Evolutionary conservation across 805 yeast genomes (phyloP).

Genomic region (Tetrapisispora taiwanensis): DNA sequence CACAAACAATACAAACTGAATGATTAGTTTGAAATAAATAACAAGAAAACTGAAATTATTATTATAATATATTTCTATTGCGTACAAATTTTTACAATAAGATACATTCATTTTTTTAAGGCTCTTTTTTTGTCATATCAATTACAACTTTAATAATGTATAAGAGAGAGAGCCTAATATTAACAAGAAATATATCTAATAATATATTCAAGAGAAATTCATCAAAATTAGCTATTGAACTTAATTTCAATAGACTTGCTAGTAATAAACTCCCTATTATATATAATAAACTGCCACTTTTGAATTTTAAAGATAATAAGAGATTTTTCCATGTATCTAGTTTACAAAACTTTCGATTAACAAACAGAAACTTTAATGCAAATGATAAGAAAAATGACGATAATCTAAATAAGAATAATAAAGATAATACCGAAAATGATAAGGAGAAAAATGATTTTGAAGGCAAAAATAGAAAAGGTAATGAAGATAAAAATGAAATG

Average conservation of each 20-base stretch:
- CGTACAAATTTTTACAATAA: too few species aligned
- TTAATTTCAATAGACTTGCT: not conserved
- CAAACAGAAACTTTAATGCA: not conserved
- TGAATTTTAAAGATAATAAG: not conserved
- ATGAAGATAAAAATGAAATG: conserved; percentile 5
- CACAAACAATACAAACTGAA: too few species aligned
- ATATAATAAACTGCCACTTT: not conserved
- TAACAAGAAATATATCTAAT: not conserved
- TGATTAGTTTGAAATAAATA: too few species aligned
- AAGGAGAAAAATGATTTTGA: not conserved
- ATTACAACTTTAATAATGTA: not conserved
- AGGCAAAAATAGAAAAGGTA: not conserved
- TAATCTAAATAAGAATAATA: not conserved
- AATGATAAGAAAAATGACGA: not conserved
- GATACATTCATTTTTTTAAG: not conserved
- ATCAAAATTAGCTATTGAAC: not conserved
- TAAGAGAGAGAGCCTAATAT: not conserved
- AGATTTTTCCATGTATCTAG: not conserved
- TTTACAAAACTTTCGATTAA: not conserved
- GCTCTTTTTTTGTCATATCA: not conserved
- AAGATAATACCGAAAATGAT: not conserved
- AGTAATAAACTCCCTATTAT: not conserved
- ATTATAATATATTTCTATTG: too few species aligned
- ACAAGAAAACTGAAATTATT: too few species aligned
- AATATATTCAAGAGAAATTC: not conserved